phyloP scores from a whole-genome alignment of 805 yeast species.

The Yamadazyma akitaensis region DNA sequence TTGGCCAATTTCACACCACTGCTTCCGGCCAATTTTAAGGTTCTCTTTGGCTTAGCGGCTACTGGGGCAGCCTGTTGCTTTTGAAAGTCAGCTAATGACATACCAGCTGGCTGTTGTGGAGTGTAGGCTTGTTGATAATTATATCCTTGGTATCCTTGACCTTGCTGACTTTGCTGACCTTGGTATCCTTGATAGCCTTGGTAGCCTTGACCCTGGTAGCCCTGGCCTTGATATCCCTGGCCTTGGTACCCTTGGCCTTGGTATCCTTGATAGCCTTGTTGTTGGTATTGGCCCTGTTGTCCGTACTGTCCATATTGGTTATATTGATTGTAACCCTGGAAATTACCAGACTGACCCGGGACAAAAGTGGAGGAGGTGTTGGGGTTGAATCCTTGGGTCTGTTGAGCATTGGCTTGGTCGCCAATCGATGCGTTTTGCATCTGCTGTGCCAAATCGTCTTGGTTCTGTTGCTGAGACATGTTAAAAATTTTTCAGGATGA shows the following conservation, averaged over 20 bases:
- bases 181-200: conserved; percentile 12
- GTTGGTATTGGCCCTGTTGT: conserved; percentile 7
- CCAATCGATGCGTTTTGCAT: conserved; percentile 42
- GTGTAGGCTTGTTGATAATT: conserved; percentile 14
- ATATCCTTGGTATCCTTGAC: conserved; percentile 8
- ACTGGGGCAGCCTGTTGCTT: conserved; percentile 53
- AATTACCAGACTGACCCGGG: conserved; percentile 30
- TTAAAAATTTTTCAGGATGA: conserved; percentile 10
- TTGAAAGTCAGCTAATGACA: conserved; percentile 82
- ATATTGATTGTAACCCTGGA: conserved; percentile 8
- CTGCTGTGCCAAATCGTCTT: conserved; percentile 42
- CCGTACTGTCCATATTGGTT: conserved; percentile 15
- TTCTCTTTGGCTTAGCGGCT: conserved; percentile 59
- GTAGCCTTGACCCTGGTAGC: conserved; percentile 13
- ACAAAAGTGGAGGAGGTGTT: conserved; percentile 48
- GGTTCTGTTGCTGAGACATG: conserved; percentile 26
- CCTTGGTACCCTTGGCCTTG: conserved; percentile 11
- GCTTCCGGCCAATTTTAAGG: conserved; percentile 62
- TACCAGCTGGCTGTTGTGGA: conserved; percentile 29
- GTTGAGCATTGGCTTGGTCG: conserved; percentile 21
- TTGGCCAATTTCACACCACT: conserved; percentile 63
- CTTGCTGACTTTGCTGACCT: background rate
- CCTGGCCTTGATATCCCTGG: conserved; percentile 5
- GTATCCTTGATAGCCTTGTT: conserved; percentile 13
- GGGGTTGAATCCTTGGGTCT: conserved; percentile 42